phyloP scores from a whole-genome alignment of 495 filamentous ascomycete species.

The Xylaria bambusicola region DNA sequence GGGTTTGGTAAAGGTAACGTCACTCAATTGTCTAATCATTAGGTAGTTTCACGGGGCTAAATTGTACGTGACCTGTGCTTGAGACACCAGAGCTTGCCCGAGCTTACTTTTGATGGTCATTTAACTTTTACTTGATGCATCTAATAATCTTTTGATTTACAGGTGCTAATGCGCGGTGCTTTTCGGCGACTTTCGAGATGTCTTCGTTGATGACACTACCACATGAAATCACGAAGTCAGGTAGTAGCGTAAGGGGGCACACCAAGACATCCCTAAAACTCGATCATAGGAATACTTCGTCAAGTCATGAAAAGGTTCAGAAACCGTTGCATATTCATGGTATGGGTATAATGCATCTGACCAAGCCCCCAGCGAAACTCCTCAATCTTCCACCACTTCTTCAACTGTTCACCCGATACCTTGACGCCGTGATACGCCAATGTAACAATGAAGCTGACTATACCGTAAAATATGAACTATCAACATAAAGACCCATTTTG shows the following conservation, averaged over 20 bases:
- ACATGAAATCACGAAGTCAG: too few relatives aligned
- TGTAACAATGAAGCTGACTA: slow-evolving; percentile 1
- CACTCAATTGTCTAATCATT: slow-evolving; percentile 2
- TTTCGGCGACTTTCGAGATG: neutral
- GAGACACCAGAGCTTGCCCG: too few relatives aligned
- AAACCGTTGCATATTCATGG: slow-evolving; percentile 4
- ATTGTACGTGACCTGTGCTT: too few relatives aligned
- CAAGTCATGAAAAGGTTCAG: too few relatives aligned
- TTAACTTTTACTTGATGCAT: too few relatives aligned
- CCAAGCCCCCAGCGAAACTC: neutral
- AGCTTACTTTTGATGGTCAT: too few relatives aligned
- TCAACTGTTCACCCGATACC: slow-evolving; percentile 1
- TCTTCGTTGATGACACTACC: neutral
- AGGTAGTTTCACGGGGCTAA: neutral
- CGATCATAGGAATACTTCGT: too few relatives aligned
- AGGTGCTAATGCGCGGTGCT: too few relatives aligned
- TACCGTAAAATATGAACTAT: slow-evolving; percentile 6
- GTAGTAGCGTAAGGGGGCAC: neutral
- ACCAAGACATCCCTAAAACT: neutral
- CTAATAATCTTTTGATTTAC: too few relatives aligned
- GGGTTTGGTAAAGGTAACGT: slow-evolving; percentile 9
- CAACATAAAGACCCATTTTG: slow-evolving; percentile 4
- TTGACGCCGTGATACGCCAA: slow-evolving; percentile 3
- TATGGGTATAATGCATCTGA: slow-evolving; percentile 17
- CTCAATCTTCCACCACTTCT: slow-evolving; percentile 1